Evolutionary conservation across 495 filamentous ascomycete genomes (phyloP), one percentile per base, ranked within the genome.

Genomic region (Alectoria sarmentosa): DNA sequence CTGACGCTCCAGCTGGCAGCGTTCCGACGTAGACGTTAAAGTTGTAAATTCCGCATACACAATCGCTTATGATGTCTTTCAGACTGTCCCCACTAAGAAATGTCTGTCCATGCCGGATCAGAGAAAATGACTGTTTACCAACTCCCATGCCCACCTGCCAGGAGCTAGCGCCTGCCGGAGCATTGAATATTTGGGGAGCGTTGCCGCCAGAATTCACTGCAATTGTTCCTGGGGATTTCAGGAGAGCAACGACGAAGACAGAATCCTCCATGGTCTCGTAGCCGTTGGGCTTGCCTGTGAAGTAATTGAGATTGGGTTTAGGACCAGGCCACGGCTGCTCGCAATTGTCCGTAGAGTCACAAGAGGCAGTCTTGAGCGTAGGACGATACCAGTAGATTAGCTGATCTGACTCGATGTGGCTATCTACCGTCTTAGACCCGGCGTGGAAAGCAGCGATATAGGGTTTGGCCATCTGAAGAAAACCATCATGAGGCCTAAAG

Each of bases 341-440:
- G 14, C 80, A 83, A 1, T 76, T 84, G 69, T 86, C 84, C 38
- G 83, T 85, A 21, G 75, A 69, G 58, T 64, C 70, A 23, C 66
- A 69, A 46, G 79, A 76, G 26, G 73, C 68, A 37, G 55, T 55
- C n/a, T 69, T 69, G 14, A 77, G 74, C 15, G 75, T 74, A 0
- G 74, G 65, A 23, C 88, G 84, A 72, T 91, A 91, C 88, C 88
- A 90, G 26, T 78, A 83, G 15, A 83, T 76, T 4, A 88, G 74
- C 26, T 82, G 77, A 10, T 84, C 77, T 58, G 77, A 68, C 0
- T 74, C 71, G 37, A 84, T 73, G 26, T 74, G 37, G 44, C 67
- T 26, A 36, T 79, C 66, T 13, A 78, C 68, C 0, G 75, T 67
- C 69, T 54, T 32, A 14, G 58, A 38, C 14, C 60, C 60, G 4